A percentile compares a stretch with the other conserved stretches of the same genome.
These are phyloP conservation scores for Graphilbum sp. DNA, from an alignment of 2,329 filamentous ascomycete genomes.

Conservation along the genomic window DNA sequence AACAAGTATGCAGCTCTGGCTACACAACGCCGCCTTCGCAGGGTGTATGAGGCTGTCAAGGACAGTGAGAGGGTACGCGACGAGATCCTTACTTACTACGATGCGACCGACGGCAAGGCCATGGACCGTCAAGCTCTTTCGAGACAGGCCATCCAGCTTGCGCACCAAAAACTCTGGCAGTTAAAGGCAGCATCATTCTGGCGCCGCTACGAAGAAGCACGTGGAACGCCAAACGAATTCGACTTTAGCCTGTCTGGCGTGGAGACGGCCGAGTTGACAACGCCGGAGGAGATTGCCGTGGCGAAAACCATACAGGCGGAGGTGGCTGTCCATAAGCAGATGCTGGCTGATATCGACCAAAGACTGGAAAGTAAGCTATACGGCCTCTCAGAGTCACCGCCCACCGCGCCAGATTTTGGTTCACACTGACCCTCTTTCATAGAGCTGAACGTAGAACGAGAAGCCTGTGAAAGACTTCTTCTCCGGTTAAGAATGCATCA, in stretches of 20 bases:
- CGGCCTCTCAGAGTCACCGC: too few species aligned
- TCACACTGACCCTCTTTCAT: not conserved
- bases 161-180: conserved; percentile 10
- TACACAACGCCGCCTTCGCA: conserved; percentile 8
- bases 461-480: conserved; percentile 3
- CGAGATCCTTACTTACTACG: conserved; percentile 3
- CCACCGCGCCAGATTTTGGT: too few species aligned
- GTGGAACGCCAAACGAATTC: conserved; percentile 6
- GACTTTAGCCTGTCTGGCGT: conserved; percentile 11
- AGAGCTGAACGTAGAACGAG: conserved; percentile 4
- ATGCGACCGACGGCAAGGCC: conserved; percentile 1
- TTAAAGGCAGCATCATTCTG: conserved; percentile 9
- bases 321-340: conserved; percentile 8
- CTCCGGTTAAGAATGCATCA: conserved; percentile 4
- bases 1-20: conserved; percentile 8
- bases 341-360: conserved; percentile 6
- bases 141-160: conserved; percentile 8
- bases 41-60: conserved; percentile 5
- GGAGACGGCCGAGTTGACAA: conserved; percentile 6
- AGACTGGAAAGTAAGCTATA: conserved; percentile 4
- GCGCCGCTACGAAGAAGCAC: conserved; percentile 9
- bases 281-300: conserved; percentile 8
- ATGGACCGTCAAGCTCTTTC: conserved; percentile 7
- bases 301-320: conserved; percentile 8
- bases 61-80: conserved; percentile 4